Conservation (phyloP, 1,139 yeast species). For the Ogataea hybrid region DNA sequence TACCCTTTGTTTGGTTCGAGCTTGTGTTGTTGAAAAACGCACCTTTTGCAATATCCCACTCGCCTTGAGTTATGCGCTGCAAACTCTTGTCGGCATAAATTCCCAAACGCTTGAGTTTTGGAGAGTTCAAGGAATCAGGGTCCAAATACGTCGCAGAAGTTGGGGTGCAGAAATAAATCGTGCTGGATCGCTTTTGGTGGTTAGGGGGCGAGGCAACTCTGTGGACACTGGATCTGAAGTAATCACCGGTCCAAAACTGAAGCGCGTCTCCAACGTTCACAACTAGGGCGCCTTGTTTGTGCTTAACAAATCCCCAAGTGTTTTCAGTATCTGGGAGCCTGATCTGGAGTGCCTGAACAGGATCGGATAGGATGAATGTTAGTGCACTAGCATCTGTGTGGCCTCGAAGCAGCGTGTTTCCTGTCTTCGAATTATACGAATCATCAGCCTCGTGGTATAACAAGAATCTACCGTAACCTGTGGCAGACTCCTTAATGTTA, state of each 20-base stretch:
- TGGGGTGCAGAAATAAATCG: neutral
- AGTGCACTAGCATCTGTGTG: slow-evolving; percentile 50
- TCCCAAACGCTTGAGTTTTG: neutral
- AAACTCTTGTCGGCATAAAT: slow-evolving; percentile 28
- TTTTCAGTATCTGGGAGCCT: slow-evolving; percentile 42
- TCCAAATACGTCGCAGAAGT: neutral
- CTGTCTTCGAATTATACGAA: slow-evolving; percentile 31
- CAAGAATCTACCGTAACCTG: slow-evolving; percentile 45
- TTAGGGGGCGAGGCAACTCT: slow-evolving; percentile 46
- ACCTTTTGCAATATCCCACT: slow-evolving; percentile 25
- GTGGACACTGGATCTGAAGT: slow-evolving; percentile 47
- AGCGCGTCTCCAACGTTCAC: slow-evolving; percentile 51
- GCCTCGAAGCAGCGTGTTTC: slow-evolving; percentile 47
- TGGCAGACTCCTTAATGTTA: slow-evolving; percentile 34
- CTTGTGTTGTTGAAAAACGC: slow-evolving; percentile 24
- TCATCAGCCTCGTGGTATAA: slow-evolving; percentile 37
- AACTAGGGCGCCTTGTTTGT: slow-evolving; percentile 43
- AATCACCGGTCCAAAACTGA: slow-evolving; percentile 49
- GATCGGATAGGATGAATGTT: slow-evolving; percentile 48
- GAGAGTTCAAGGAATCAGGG: neutral
- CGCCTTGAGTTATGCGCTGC: slow-evolving; percentile 17
- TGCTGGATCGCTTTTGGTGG: slow-evolving; percentile 34
- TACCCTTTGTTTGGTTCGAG: slow-evolving; percentile 12
- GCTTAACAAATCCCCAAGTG: slow-evolving; percentile 48
- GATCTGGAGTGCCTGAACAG: slow-evolving; percentile 49